Evolutionary conservation across 2,329 filamentous ascomycete species (phyloP), one percentile per base, ranked within the genome.

Genomic region (Fusarium sp.): DNA sequence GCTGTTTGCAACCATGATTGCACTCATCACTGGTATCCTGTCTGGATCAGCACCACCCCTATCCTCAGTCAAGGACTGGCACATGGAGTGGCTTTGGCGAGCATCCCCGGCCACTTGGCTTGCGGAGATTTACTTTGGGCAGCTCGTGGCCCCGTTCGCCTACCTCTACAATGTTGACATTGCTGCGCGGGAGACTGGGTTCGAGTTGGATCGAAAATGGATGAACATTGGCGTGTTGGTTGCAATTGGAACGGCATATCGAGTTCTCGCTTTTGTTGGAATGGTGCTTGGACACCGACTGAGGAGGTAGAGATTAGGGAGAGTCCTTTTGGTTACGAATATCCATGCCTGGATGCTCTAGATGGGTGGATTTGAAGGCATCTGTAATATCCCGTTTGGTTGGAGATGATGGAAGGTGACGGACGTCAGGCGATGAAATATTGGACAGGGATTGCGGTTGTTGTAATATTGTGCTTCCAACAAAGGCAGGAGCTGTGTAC

Each of bases 61-160:
- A 27, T 77, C 81, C 6, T 85, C 84, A 63, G 88, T 89, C 10
- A 82, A 84, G 67, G 73, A 75, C 0, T 91, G 88, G 89, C 83
- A 88, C 45, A 73, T 91, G 75, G 85, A 86, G 64, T 89, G 88
- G 87, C 80, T 91, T 13, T 91, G 89, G 88, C 82, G 88, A 16
- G 76, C 84, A 18, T 86, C 83, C 11, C 89, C 88, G 0, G 88
- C 86, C 3, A 86, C 87, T 1, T 91, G 88, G 89, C 82, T 90
- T 27, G 85, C 88, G 0, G 89, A 91, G 78, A 78, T 87, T 14
- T 90, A 90, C 77, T 89, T 89, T 72, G 86, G 85, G 0, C 82
- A 88, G 76, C 85, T 89, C 60, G 80, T 90, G 6, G 79, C 75
- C 29, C 88, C 88, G 1, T 83, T 89, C 70, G 77, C 72, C 0